These are phyloP conservation scores for Kondoa subrosea DNA, from an alignment of 768 basidiomycete genomes.

Conservation along the genomic window DNA sequence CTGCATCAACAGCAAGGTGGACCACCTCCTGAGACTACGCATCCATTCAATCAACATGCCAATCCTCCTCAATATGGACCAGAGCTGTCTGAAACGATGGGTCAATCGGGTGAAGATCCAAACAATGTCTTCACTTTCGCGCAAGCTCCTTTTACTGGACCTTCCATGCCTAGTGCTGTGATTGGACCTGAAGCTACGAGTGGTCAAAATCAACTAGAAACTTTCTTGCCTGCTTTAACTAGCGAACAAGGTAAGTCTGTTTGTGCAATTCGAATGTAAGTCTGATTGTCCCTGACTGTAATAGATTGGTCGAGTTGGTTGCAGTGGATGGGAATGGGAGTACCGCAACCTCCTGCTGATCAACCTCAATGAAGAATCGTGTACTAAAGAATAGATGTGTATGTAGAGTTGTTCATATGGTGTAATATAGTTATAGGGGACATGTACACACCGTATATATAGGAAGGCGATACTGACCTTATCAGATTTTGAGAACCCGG, in stretches of 20 bases:
- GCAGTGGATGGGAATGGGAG: background rate
- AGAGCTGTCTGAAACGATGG: background rate
- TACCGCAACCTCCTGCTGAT: too few species aligned
- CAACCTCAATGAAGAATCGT: too few species aligned
- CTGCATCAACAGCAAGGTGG: background rate
- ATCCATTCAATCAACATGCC: background rate
- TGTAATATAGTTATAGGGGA: too few species aligned
- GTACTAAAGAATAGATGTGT: too few species aligned
- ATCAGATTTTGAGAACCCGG: too few species aligned
- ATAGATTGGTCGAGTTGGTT: background rate
- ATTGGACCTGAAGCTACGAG: background rate
- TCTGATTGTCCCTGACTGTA: background rate
- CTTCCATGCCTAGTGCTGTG: background rate
- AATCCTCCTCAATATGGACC: too few species aligned
- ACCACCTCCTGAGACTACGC: background rate
- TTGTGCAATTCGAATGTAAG: background rate
- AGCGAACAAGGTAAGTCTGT: background rate
- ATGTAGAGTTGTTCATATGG: too few species aligned
- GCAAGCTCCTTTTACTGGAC: background rate
- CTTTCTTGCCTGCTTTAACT: background rate
- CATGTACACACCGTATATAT: too few species aligned
- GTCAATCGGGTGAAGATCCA: background rate
- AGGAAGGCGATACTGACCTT: too few species aligned
- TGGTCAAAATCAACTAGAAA: background rate
- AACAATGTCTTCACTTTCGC: conserved; percentile 9